Base-by-base conservation (phyloP, 768 basidiomycete genomes). In the Rhodosporidiobolus odoratus region DNA sequence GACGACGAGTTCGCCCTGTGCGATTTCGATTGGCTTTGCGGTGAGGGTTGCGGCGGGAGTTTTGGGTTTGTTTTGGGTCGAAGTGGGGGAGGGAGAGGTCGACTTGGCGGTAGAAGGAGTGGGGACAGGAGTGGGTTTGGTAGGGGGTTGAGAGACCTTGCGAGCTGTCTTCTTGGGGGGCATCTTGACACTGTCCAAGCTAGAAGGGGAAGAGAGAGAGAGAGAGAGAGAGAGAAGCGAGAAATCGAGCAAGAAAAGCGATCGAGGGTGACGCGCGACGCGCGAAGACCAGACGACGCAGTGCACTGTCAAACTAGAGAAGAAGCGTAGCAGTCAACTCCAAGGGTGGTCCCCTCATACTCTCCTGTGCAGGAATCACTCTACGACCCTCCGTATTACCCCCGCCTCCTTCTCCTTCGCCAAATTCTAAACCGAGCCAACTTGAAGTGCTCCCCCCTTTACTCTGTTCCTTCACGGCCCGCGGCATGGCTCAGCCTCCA, bases 1-100 rank as follows among this genome's bases (percentile, higher is more conserved):
- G 25, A 97, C 92, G 72, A 83, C 84, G 53, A 97, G 21, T 21
- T 58, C 59, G 25, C 32, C 52, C 43, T 43, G 43, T 21, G 12
- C 21, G 43, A 43, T 12, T 21, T 12, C 12, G 43, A 21, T 21
- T 12, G 21, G 43, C 13, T 21, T 12, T 21, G 43, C 12, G 48
- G 48, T 23, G n/a, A n/a, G 15, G 7, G 48, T 23, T 17, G 48
- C 2, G 53, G 53, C 19, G n/a, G 50, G 9, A 12, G 50, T 9
- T 13, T 52, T 52, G 50, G 50, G 25, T 7, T 48, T 9, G 50
- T 10, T 52, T 25, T 10, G 15, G 19, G 50, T 30, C 54, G 34
- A 38, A 37, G 34, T 57, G 35, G 35, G 7, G 35, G 34, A 4
- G 54, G 34, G 17, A n/a, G 47, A 8, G 50, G 25, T 52, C n/a